Conservation (phyloP, 2,329 filamentous ascomycete species). For the Cercospora zeina region DNA sequence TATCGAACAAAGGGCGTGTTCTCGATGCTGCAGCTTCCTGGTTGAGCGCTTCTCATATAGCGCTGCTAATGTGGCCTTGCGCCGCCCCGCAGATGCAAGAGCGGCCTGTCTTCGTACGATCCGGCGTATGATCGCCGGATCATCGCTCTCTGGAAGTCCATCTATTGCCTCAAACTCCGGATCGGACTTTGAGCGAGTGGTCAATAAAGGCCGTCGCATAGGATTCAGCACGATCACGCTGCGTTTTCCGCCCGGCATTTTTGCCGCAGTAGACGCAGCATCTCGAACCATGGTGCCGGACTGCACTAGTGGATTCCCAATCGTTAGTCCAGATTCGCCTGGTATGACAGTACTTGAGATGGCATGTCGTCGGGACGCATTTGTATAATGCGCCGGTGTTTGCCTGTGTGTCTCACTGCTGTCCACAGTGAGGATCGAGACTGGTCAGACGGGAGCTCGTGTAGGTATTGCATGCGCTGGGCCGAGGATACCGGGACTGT, state of each 20-base stretch:
- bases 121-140: conserved; percentile 24
- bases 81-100: conserved; percentile 23
- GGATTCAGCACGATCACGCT: conserved; percentile 23
- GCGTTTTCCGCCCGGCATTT: conserved; percentile 19
- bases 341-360: background rate
- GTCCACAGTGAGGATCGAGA: background rate
- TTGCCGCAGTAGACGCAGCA: background rate
- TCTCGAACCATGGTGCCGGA: background rate
- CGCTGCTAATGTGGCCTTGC: conserved; percentile 26
- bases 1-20: background rate
- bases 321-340: background rate
- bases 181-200: conserved; percentile 13
- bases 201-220: conserved; percentile 14
- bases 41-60: conserved; percentile 19
- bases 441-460: background rate
- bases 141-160: conserved; percentile 24
- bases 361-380: background rate
- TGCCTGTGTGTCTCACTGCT: background rate
- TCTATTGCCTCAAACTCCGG: conserved; percentile 10
- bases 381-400: background rate
- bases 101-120: conserved; percentile 28
- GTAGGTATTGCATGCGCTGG: background rate
- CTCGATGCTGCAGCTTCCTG: background rate
- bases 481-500: background rate
- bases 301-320: background rate